Evolutionary conservation across 129 eudicot genomes (phyloP), one percentile per base, ranked within the genome.

Genomic region (Mikania micrantha): DNA sequence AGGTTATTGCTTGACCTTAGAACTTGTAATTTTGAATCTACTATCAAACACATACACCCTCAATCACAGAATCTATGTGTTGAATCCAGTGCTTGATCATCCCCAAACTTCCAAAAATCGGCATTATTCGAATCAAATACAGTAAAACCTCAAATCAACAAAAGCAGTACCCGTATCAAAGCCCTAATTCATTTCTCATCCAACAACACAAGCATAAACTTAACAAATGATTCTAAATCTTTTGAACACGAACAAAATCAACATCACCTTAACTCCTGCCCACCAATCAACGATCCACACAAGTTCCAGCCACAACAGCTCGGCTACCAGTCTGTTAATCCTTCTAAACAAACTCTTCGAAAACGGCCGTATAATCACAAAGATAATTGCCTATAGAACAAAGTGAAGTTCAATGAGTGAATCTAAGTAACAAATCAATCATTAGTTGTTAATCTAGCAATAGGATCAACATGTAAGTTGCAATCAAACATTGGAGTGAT

Each of bases 31-130:
- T 56, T 53, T 15, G 2, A 56, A 56, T 25, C 61, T 11, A 56
- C 13, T 20, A 56, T 56, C 38, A 56, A 27, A 27, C 42, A 61
- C 24, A 8, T 60, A 36, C 27, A 60, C 19, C 69, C 13, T 24
- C 21, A 22, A 7, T 41, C 52, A 64, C 69, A 40, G 3, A 40
- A 39, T 70, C 56, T 56, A 57, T 70, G 13, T 67, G 36, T 56
- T 25, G 25, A 36, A 54, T 54, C 40, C 44, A 69, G 28, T 25
- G 7, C 9, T 53, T 52, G 13, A 45, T 47, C 17, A 13, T 6
- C 45, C 36, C 67, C 66, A 41, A 70, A 48, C 35, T 0, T 27
- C 13, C 15, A n/a, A 35, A 15, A n/a, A 69, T 10, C 60, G 44
- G 41, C 67, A 71, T 71, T 12, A n/a, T 38, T 38, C 2, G 22